Conservation (phyloP, 441 rosid species). For the Populus hybrid region DNA sequence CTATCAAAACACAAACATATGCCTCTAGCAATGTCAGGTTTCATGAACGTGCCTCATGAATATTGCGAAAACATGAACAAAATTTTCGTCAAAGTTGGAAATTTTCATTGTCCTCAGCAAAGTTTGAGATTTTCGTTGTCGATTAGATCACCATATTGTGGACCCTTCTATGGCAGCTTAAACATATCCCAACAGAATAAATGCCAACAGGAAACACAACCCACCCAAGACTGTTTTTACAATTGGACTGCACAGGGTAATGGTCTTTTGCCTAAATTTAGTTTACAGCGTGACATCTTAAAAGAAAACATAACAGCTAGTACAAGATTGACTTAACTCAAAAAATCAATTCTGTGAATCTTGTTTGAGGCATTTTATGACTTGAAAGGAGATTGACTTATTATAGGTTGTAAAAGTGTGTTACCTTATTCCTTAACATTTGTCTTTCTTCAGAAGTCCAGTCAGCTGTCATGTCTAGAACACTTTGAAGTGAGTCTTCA, state of each 20-base stretch:
- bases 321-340: not conserved
- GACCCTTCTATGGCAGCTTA: not conserved
- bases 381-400: constrained; percentile 1
- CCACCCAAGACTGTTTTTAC: not conserved
- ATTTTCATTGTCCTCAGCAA: not conserved
- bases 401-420: not conserved
- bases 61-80: not conserved
- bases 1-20: not conserved
- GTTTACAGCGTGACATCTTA: not conserved
- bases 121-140: not conserved
- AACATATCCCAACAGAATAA: not conserved
- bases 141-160: not conserved
- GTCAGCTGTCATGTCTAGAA: constrained; percentile 78
- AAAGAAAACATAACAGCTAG: not conserved
- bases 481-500: constrained; percentile 71
- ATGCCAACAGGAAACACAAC: not conserved
- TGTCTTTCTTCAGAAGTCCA: constrained; percentile 93
- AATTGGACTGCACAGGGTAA: not conserved
- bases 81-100: not conserved
- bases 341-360: not conserved
- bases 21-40: not conserved
- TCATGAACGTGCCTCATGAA: not conserved
- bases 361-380: not conserved
- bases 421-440: constrained; percentile 89
- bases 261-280: not conserved